A percentile compares a stretch with the other conserved stretches of the same genome.
Evolutionary conservation across 2,329 filamentous ascomycete genomes (phyloP).

Genomic region (Penicillium sp.): DNA sequence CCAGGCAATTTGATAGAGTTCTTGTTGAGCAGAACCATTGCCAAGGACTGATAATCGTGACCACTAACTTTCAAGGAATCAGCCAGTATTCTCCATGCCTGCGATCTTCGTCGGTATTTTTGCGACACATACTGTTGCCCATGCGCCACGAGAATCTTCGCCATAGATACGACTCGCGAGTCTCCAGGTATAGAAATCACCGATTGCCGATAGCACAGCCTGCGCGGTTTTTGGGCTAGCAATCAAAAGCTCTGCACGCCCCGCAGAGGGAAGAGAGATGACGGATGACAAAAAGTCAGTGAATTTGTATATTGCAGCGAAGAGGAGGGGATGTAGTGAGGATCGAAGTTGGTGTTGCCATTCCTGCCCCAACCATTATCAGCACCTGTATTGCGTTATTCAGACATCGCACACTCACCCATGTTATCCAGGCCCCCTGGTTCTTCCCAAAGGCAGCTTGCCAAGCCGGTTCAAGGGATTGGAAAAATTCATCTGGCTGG

Average conservation of each 20-base stretch:
- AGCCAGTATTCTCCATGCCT: conserved; percentile 9
- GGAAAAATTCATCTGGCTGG: conserved; percentile 97
- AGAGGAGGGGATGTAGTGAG: conserved; percentile 85
- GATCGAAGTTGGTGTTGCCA: conserved; percentile 87
- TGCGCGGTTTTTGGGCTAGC: conserved; percentile 74
- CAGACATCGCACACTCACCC: conserved; percentile 61
- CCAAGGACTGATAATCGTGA: conserved; percentile 80
- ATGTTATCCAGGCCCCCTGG: conserved; percentile 90
- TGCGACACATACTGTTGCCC: conserved; percentile 62
- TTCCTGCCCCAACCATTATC: conserved; percentile 63
- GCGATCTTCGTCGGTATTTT: neutral
- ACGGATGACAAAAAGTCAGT: conserved; percentile 59
- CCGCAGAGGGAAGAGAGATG: conserved; percentile 55
- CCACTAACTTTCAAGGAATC: conserved; percentile 58
- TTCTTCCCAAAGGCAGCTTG: conserved; percentile 74
- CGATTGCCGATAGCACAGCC: conserved; percentile 71
- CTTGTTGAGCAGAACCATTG: conserved; percentile 94
- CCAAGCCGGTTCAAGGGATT: conserved; percentile 94
- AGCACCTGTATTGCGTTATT: neutral
- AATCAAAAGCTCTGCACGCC: conserved; percentile 67
- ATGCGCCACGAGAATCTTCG: conserved; percentile 59
- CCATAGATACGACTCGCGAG: conserved; percentile 76
- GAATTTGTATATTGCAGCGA: conserved; percentile 71
- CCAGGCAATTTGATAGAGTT: conserved; percentile 91
- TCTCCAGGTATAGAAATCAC: conserved; percentile 87